A percentile compares a stretch with the other conserved stretches of the same genome.
Conservation (phyloP, 2,329 filamentous ascomycete species). For the Phyllosticta paracitricarpa region DNA sequence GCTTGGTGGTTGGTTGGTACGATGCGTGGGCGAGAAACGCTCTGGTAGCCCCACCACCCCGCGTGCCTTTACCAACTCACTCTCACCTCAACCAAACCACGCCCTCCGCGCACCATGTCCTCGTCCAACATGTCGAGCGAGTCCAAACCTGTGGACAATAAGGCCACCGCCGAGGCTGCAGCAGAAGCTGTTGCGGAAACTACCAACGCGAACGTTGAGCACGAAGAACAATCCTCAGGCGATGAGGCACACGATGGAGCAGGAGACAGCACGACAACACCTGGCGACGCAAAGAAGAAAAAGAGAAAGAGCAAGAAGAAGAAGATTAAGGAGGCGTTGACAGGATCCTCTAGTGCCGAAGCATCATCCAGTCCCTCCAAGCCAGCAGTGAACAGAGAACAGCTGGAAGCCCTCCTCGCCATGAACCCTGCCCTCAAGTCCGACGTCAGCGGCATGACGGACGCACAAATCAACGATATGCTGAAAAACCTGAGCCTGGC, state of each 20-base stretch:
- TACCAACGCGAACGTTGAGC: slow-evolving; percentile 20
- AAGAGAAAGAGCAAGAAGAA: slow-evolving; percentile 59
- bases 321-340: slow-evolving; percentile 42
- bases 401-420: slow-evolving; percentile 27
- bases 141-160: slow-evolving; percentile 51
- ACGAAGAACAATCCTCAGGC: slow-evolving; percentile 17
- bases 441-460: slow-evolving; percentile 22
- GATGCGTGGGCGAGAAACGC: neutral
- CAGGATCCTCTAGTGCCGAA: slow-evolving; percentile 23
- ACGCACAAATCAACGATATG: slow-evolving; percentile 32
- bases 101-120: neutral
- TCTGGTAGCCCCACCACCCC: slow-evolving; percentile 7
- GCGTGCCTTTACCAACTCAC: neutral
- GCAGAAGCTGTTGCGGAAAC: slow-evolving; percentile 16
- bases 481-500: slow-evolving; percentile 55
- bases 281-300: slow-evolving; percentile 37
- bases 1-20: too few relatives aligned
- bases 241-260: slow-evolving; percentile 31
- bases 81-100: neutral
- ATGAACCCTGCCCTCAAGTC: slow-evolving; percentile 29
- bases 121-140: slow-evolving; percentile 25
- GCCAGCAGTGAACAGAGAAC: slow-evolving; percentile 25
- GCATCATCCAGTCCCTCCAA: slow-evolving; percentile 10
- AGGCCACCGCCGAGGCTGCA: slow-evolving; percentile 38
- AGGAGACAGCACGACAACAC: neutral